Evolutionary conservation across 1,284 basidiomycete species (phyloP), one percentile per base, ranked within the genome.

Genomic region (Marasmius sp.): DNA sequence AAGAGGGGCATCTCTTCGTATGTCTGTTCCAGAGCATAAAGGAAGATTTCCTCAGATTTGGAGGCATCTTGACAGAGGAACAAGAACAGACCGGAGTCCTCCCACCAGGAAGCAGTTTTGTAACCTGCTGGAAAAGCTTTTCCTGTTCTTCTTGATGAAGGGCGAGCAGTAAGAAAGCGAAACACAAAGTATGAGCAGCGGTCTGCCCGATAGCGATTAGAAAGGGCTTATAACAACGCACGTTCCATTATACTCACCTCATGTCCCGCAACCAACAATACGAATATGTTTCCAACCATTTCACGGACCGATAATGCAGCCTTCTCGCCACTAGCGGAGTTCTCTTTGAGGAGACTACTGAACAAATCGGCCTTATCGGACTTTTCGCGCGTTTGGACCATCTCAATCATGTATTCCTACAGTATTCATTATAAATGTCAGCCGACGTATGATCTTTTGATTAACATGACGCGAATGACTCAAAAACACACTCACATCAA

Each of bases 71-170:
- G 6, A 12, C 36, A 38, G 20, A 7, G 33, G 34, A 38, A 6
- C 12, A 37, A 18, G 1, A 54, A 37, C 52, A 36, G 6, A 54
- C 52, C 16, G 62, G 62, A 6, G 36, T 1, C 36, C 55, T 52
- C 5, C 41, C 55, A 45, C 53, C 60, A 7, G 58, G 51, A n/a
- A 62, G 18, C 12, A 64, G 41, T n/a, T 16, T 27, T 12, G 38
- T 51, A 43, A 79, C 68, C 51, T 80, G 74, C 6, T 75, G 64
- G 61, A 68, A 70, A 0, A 77, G 64, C 53, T 70, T 70, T 18
- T 77, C 73, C 65, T 81, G 79, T 57, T 73, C 71, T 7, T 77
- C 73, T 1, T 73, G 77, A 66, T 79, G 68, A 3, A 79, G 59
- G 4, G 77, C 75, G 1, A 81, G 68, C 20, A 75, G 69, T 1